Evolutionary conservation across 2,329 filamentous ascomycete genomes (phyloP).

Genomic region (Sclerotinia nivalis): DNA sequence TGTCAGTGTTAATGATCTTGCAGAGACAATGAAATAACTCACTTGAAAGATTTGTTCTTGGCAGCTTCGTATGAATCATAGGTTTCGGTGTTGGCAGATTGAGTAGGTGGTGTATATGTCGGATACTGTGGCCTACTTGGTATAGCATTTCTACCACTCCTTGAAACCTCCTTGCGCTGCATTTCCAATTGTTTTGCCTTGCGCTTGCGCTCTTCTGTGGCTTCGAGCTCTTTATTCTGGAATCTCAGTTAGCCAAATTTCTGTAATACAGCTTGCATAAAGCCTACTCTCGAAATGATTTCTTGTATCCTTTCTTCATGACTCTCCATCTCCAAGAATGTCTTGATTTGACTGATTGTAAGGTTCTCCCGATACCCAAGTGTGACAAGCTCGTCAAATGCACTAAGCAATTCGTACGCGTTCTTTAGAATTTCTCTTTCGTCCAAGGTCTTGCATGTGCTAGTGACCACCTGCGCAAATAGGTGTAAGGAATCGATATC

Average conservation of each 20-base stretch:
- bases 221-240: slow-evolving; percentile 97
- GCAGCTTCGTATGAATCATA: slow-evolving; percentile 96
- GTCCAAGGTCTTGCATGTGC: slow-evolving; percentile 92
- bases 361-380: slow-evolving; percentile 95
- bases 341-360: slow-evolving; percentile 96
- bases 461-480: slow-evolving; percentile 95
- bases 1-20: slow-evolving; percentile 35
- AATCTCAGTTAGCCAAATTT: slow-evolving; percentile 18
- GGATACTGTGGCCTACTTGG: slow-evolving; percentile 82
- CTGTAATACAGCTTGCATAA: slow-evolving; percentile 15
- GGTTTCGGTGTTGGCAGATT: slow-evolving; percentile 72
- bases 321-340: slow-evolving; percentile 98
- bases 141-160: slow-evolving; percentile 65
- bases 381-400: slow-evolving; percentile 96
- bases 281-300: slow-evolving; percentile 81
- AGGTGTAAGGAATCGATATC: slow-evolving; percentile 98
- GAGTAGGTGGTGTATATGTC: slow-evolving; percentile 79
- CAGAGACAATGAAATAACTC: slow-evolving; percentile 41
- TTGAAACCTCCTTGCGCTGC: slow-evolving; percentile 93
- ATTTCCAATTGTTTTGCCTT: slow-evolving; percentile 99
- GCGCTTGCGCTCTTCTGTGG: slow-evolving; percentile 95
- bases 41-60: slow-evolving; percentile 93
- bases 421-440: slow-evolving; percentile 94
- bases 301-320: slow-evolving; percentile 99
- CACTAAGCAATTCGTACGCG: slow-evolving; percentile 93